phyloP scores from a whole-genome alignment of 208 protist genomes.

The Angomonas ambiguus region DNA sequence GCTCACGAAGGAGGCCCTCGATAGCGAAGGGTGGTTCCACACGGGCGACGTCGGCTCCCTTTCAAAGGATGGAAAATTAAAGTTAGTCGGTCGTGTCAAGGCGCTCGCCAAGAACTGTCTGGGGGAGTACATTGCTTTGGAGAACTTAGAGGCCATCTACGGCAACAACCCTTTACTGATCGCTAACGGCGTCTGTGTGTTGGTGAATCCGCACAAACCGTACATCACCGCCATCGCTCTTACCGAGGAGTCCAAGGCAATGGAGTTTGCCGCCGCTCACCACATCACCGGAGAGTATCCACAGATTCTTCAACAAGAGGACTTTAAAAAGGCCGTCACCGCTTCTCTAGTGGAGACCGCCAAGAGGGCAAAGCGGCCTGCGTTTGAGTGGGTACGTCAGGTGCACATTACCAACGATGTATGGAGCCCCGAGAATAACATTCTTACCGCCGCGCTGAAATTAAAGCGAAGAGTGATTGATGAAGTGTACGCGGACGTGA shows the following conservation, averaged over 20 bases:
- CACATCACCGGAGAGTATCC: conserved; percentile 27
- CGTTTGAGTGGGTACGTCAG: conserved; percentile 59
- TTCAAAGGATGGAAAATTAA: conserved; percentile 34
- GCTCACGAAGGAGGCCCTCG: conserved; percentile 76
- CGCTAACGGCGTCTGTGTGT: conserved; percentile 39
- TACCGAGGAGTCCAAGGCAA: conserved; percentile 32
- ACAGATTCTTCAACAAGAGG: conserved; percentile 26
- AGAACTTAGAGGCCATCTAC: conserved; percentile 77
- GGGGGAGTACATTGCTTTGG: conserved; percentile 91
- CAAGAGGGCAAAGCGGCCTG: conserved; percentile 19
- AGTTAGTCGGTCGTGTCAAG: conserved; percentile 87
- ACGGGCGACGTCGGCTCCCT: conserved; percentile 83
- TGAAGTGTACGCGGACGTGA: conserved; percentile 49
- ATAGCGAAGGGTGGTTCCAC: conserved; percentile 83
- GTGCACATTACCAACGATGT: conserved; percentile 59
- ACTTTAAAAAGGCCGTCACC: conserved; percentile 30
- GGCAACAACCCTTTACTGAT: conserved; percentile 48
- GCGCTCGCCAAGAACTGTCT: conserved; percentile 89
- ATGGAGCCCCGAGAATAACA: conserved; percentile 82
- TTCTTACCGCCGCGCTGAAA: conserved; percentile 79
- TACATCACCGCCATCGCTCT: conserved; percentile 54
- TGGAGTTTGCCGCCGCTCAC: conserved; percentile 38
- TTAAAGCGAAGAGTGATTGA: conserved; percentile 68
- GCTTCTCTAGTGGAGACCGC: conserved; percentile 34
- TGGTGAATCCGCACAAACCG: conserved; percentile 34